Evolutionary conservation across 2,329 filamentous ascomycete species (phyloP), one percentile per base, ranked within the genome.

Genomic region (Colletotrichum lini): DNA sequence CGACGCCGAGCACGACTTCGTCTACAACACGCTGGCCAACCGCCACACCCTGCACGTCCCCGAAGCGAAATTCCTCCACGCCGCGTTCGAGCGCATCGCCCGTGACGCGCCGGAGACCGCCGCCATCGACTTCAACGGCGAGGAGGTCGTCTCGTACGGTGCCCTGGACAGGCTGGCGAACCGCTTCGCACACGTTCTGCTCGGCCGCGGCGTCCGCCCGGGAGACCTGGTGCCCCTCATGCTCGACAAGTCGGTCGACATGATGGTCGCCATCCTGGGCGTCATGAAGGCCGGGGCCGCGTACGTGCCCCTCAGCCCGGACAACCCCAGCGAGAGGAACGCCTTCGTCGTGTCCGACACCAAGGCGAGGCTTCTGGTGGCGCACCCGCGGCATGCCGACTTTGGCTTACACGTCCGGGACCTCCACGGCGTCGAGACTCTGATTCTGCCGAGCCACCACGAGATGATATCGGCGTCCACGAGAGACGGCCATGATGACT

Each of bases 261-360:
- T 73, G 73, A 70, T 76, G 13, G 64, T 73, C 12, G 63, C 56
- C 5, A 76, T 76, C 50, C 62, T 73, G 4, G 75, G 73, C 0
- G 65, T 74, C 2, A 62, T 76, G 49, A 75, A 74, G 18, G 65
- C 74, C 10, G 74, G 75, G 2, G 70, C 57, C 3, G 73, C 75
- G 0, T 76, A 75, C 8, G 64, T 76, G 2, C 74, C 75, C 21
- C 53, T 77, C 10, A 76, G 74, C 42, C 73, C 74, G 2, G 73
- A 76, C 0, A 77, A 76, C 15, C 74, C 73, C 2, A 30, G 15
- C 0, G 67, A 74, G 5, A 74, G 75, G 6, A 76, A 76, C 44
- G 54, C 59, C 0, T 75, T 73, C 54, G 75, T 77, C 9, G 71
- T 74, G 15, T 49, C 67, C 26, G 75, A 77, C 30, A 66, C 70